Base-by-base conservation (phyloP, 768 basidiomycete species). In the Hirschioporus abietinus region DNA sequence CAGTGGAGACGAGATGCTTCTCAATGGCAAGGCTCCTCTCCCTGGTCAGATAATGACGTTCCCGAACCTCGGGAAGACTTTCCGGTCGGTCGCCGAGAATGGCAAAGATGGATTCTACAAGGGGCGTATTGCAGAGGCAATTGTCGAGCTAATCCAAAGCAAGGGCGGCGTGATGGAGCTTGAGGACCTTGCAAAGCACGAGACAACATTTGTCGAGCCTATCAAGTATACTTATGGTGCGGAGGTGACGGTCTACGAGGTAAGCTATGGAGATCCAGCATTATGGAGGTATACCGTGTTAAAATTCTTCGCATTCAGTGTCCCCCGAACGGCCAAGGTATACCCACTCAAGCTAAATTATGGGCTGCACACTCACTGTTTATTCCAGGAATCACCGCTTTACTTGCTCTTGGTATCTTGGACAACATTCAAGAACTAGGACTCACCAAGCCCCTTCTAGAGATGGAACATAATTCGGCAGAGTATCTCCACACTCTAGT, bases 101-200 rank as follows among this genome's bases (percentile, higher is more conserved):
- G 96, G 96, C 1, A 95, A 91, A 72, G 88, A 90, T 66, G 97
- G 96, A 0, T 99, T 94, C 76, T 99, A 99, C 79, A 93, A 89
- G 73, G 97, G 97, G 1, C 81, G 92, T 18, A 77, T 99, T 18
- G 97, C 97, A 0, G 81, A 96, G 74, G 93, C 92, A 2, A 92
- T 97, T 65, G 91, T 96, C 9, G 88, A 95, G 63, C 82, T 98
- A 34, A 85, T 97, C 63, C 80, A 93, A 76, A 88, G 86, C 75
- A 84, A 90, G 71, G 96, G 96, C 20, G 97, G 97, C 23, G 84
- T 95, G 8, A 96, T 99, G 95, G 90, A 90, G 63, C 83, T 98
- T 15, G 88, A 90, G n/a, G 97, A 99, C 75, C 86, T 99, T 57
- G 91, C 90, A n/a, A 81, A 83, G 60, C 95, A 97, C 73, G 78